Conservation (phyloP, 208 protist species). For the Strigomonas oncopelti region DNA sequence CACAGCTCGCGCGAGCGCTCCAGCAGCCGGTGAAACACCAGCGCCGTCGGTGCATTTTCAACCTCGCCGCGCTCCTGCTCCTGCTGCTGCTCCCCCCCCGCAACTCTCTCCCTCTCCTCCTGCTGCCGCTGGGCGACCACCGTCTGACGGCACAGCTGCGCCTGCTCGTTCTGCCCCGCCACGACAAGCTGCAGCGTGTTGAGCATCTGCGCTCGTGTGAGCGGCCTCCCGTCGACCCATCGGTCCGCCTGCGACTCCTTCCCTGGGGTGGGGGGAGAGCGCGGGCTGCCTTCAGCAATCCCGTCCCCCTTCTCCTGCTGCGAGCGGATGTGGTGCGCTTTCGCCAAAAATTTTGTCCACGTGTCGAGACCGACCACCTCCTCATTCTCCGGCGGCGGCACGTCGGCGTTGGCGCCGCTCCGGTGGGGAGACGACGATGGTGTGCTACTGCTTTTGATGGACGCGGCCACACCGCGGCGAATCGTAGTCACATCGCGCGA, state of each 20-base stretch:
- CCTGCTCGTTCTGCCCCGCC: constrained; percentile 34
- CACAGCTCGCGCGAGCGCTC: constrained; percentile 37
- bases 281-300: neutral
- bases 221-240: neutral
- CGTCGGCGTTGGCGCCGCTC: neutral
- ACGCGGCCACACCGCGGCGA: constrained; percentile 14
- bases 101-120: constrained; percentile 9
- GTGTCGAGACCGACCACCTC: constrained; percentile 30
- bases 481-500: constrained; percentile 24
- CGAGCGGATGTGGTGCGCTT: constrained; percentile 1
- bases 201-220: constrained; percentile 20
- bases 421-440: neutral
- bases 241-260: neutral
- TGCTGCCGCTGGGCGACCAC: constrained; percentile 19
- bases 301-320: constrained; percentile 3
- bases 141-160: constrained; percentile 27
- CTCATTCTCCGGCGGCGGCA: constrained; percentile 6
- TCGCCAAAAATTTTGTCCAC: constrained; percentile 31
- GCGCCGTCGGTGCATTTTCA: constrained; percentile 39
- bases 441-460: neutral
- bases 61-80: neutral
- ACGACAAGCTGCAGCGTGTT: constrained; percentile 34
- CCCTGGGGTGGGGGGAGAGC: neutral
- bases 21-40: constrained; percentile 44
- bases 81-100: neutral